Base-by-base conservation (phyloP, 2,329 filamentous ascomycete genomes). In the Dactylellina leptospora region DNA sequence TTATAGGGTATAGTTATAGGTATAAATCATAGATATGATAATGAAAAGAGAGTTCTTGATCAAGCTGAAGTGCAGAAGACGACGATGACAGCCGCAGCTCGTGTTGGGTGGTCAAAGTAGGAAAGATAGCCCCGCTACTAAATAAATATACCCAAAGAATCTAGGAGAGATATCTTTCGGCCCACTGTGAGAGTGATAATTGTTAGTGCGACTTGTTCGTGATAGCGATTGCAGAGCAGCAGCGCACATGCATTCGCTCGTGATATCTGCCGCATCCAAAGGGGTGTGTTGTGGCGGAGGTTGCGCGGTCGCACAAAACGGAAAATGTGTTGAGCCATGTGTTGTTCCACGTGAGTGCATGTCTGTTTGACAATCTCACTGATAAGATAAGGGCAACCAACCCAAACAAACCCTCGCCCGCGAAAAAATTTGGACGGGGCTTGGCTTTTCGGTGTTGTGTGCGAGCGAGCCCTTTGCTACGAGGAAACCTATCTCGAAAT, bases 341-440 rank as follows among this genome's bases (percentile, higher is more conserved):
- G 3, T 40, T 28, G 20, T 22, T 3, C 8, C 56, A 71, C 36
- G 58, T 63, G 66, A 40, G 25, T 6, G 6, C 2, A 3, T 1
- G 16, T 22, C 9, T 33, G 58, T 71, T 71, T 59, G 66, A 0
- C 28, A 1, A 8, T 11, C 20, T 2, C 25, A 20, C 44, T 58
- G 66, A 71, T 71, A 71, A 71, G 66, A 71, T 71, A 71, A 71
- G 66, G 66, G 66, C 66, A 63, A 42, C 42, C 58, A 62, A 44
- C 66, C 58, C 66, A 54, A n/a, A n/a, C n/a, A n/a, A 71, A 71
- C 56, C 66, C 66, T 63, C 59, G 36, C 38, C 36, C 58, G 58
- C 56, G n/a, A n/a, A n/a, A 58, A 60, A 69, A 62, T 56, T 51
- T 69, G 48, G 30, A 50, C 23, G 27, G 33, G 55, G 27, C 56